Evolutionary conservation across 2,329 filamentous ascomycete species (phyloP).

Genomic region (Nectriaceae sp.): DNA sequence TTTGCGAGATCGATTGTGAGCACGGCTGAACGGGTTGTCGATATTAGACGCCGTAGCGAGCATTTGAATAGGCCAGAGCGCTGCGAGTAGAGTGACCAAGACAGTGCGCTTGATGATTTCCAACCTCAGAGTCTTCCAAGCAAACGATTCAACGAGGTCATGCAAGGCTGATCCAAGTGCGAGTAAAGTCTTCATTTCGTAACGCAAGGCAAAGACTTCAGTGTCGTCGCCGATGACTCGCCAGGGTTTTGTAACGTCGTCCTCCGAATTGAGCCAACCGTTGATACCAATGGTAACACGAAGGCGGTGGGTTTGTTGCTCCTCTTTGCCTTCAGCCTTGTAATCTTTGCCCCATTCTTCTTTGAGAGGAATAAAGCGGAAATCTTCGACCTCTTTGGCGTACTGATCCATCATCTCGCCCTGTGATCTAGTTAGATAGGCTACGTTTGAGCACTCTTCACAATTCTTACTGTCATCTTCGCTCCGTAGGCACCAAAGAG

Average conservation of each 20-base stretch:
- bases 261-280: conserved; percentile 77
- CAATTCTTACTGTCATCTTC: conserved; percentile 57
- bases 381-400: conserved; percentile 83
- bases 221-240: conserved; percentile 68
- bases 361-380: conserved; percentile 73
- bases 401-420: conserved; percentile 88
- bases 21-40: conserved; percentile 81
- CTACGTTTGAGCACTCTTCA: too few relatives aligned
- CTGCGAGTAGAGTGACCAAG: conserved; percentile 66
- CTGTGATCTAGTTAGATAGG: conserved; percentile 30
- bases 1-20: conserved; percentile 76
- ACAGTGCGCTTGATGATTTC: conserved; percentile 76
- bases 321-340: conserved; percentile 17
- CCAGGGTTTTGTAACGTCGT: conserved; percentile 82
- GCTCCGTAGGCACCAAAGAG: conserved; percentile 90
- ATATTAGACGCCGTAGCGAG: conserved; percentile 67
- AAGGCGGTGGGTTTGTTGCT: conserved; percentile 52
- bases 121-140: conserved; percentile 72
- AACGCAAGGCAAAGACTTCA: conserved; percentile 83
- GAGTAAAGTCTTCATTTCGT: conserved; percentile 77
- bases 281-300: conserved; percentile 85
- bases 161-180: conserved; percentile 74
- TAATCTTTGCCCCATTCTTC: conserved; percentile 39
- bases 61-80: conserved; percentile 70
- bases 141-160: conserved; percentile 70